phyloP scores from a whole-genome alignment of 441 rosid species.

The Manihot esculenta region DNA sequence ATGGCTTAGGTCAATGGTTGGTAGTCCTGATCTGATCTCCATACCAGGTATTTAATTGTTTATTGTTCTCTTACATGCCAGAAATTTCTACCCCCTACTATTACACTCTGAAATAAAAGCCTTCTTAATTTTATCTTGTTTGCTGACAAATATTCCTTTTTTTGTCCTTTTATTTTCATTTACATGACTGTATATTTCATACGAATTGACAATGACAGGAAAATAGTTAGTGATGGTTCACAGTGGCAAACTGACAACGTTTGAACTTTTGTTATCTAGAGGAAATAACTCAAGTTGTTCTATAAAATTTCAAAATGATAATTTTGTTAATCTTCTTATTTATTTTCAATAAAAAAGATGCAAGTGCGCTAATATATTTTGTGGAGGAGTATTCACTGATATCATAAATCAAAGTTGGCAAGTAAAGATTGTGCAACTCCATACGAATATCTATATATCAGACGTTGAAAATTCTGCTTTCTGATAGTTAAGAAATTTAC shows the following conservation, averaged over 20 bases:
- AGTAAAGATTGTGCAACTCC: not conserved
- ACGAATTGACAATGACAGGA: not conserved
- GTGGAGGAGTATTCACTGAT: not conserved
- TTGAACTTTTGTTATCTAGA: not conserved
- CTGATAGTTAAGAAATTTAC: not conserved
- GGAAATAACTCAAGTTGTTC: not conserved
- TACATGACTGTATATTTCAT: not conserved
- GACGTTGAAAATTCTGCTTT: not conserved
- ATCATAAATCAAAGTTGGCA: not conserved
- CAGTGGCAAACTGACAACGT: not conserved
- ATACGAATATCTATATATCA: not conserved
- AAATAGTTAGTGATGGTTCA: not conserved
- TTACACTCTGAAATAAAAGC: not conserved
- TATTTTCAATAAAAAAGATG: not conserved
- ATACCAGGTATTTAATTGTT: conserved; percentile 59
- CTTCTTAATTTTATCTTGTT: not conserved
- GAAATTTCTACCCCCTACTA: not conserved
- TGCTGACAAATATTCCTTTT: not conserved
- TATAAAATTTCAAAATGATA: not conserved
- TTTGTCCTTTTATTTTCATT: not conserved
- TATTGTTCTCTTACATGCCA: not conserved
- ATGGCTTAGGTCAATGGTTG: conserved; percentile 98
- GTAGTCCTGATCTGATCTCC: conserved; percentile 96
- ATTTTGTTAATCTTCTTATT: not conserved
- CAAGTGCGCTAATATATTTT: not conserved